Conservation (phyloP, 2,329 filamentous ascomycete species). For the Fusarium duplospermum region DNA sequence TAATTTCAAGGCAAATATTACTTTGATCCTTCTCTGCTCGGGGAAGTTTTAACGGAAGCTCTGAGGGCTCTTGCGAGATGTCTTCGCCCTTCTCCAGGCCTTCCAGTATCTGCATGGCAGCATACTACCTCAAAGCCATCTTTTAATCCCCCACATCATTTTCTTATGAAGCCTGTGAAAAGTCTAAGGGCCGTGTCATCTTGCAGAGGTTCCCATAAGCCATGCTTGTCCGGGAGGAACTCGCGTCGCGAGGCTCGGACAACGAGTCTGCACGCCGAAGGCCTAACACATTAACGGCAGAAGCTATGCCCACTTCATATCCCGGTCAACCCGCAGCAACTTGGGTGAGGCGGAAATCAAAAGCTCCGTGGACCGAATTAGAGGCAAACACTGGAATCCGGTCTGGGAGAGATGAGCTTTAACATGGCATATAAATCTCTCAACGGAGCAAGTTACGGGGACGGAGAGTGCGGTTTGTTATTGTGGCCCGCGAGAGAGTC, state of each 20-base stretch:
- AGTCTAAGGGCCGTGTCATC: not conserved
- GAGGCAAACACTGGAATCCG: not conserved
- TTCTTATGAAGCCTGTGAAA: not conserved
- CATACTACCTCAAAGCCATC: not conserved
- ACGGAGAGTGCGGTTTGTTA: not conserved
- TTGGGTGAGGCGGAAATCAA: not conserved
- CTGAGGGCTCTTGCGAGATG: not conserved
- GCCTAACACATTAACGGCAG: not conserved
- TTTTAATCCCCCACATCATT: not conserved
- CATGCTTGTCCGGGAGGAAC: not conserved
- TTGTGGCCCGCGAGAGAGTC: not conserved
- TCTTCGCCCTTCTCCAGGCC: not conserved
- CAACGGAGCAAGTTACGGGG: not conserved
- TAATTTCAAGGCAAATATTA: too few species aligned
- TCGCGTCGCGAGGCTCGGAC: not conserved
- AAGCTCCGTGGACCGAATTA: not conserved
- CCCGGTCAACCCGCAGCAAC: not conserved
- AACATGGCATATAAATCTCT: not conserved
- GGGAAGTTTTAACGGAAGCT: not conserved
- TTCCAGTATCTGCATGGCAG: not conserved
- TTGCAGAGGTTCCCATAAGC: not conserved
- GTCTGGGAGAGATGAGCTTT: not conserved
- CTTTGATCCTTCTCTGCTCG: too few species aligned
- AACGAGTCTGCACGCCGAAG: not conserved
- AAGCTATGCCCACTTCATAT: not conserved